Evolutionary conservation across 2,329 filamentous ascomycete species (phyloP).

Genomic region (Chaetomiaceae sp.): DNA sequence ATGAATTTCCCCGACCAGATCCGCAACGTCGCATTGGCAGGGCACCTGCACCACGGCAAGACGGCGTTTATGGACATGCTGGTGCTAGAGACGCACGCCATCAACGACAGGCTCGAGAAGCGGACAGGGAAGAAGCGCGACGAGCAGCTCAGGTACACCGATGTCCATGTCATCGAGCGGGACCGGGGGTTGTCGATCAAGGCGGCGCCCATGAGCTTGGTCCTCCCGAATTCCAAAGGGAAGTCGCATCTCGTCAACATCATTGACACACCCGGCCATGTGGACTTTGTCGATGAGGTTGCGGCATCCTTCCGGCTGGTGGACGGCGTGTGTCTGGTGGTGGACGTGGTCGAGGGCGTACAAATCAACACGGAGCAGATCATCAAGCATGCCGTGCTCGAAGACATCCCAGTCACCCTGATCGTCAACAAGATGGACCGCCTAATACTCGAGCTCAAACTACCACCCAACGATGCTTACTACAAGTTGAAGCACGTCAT

Average conservation of each 20-base stretch:
- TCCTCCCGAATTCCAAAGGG: slow-evolving; percentile 80
- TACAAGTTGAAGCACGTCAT: slow-evolving; percentile 99
- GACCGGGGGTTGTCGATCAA: slow-evolving; percentile 91
- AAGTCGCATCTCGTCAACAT: slow-evolving; percentile 96
- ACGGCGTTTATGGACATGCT: slow-evolving; percentile 98
- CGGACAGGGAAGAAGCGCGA: slow-evolving; percentile 76
- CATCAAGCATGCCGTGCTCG: slow-evolving; percentile 89
- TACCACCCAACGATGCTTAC: slow-evolving; percentile 93
- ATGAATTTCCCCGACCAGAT: slow-evolving; percentile 96
- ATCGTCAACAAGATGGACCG: slow-evolving; percentile 98
- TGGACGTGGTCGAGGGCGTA: slow-evolving; percentile 98
- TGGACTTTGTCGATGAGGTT: slow-evolving; percentile 97
- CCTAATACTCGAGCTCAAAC: slow-evolving; percentile 86
- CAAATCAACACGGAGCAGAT: slow-evolving; percentile 96
- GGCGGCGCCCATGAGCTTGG: slow-evolving; percentile 86
- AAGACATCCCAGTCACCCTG: slow-evolving; percentile 82
- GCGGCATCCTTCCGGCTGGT: slow-evolving; percentile 81
- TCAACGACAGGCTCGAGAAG: slow-evolving; percentile 72
- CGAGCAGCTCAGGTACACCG: slow-evolving; percentile 91
- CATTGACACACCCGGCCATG: slow-evolving; percentile 92
- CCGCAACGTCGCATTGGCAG: slow-evolving; percentile 85
- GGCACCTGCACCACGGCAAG: slow-evolving; percentile 95
- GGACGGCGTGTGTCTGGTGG: slow-evolving; percentile 87
- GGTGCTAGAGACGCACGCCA: slow-evolving; percentile 89
- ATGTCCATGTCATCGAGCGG: slow-evolving; percentile 82